Evolutionary conservation across 2,329 filamentous ascomycete species (phyloP), one percentile per base, ranked within the genome.

Genomic region (Fusarium goolgardi): DNA sequence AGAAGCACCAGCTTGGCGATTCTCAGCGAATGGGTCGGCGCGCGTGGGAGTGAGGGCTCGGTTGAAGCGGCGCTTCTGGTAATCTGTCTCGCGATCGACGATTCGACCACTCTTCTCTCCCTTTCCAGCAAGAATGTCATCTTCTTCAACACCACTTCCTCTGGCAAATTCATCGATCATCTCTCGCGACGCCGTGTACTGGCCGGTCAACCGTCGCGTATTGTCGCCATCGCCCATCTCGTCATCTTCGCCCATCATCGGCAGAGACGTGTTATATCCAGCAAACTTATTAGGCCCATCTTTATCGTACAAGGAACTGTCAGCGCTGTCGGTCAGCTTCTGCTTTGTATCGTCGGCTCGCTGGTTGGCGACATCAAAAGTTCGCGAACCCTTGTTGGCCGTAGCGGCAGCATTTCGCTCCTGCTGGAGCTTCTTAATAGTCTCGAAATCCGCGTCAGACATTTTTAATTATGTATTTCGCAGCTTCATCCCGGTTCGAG

Each of bases 101-200:
- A 99, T 98, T 73, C 95, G 90, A 59, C 91, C 94, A 78, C 93
- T 92, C 81, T 95, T 92, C 83, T 98, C 96, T 71, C 88, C 86
- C 71, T 90, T 88, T 44, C 91, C 92, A 51, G 94, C 86, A 66
- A 99, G 84, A 9, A 95, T 90, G 75, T 99, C 96, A 61, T 95
- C 93, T 80, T 97, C 95, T 77, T 97, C 95, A 27, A 95, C 93
- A 43, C 92, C 94, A 65, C 86, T 85, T 56, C 94, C 94, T 55
- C 88, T 89, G 25, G 95, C 90, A 80, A 97, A 97, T 81, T 99
- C 96, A 77, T 97, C 93, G 76, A 99, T 94, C 81, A 97, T 93
- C 51, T 92, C 90, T 71, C 88, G 91, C 39, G 94, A 95, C 27
- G 96, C 96, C 35, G 96, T 99, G 81, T 99, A 99, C 80, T 98